A percentile compares a stretch with the other conserved stretches of the same genome.
phyloP scores from a whole-genome alignment of 2,329 filamentous ascomycete species.

The Xylariaceae sp. region DNA sequence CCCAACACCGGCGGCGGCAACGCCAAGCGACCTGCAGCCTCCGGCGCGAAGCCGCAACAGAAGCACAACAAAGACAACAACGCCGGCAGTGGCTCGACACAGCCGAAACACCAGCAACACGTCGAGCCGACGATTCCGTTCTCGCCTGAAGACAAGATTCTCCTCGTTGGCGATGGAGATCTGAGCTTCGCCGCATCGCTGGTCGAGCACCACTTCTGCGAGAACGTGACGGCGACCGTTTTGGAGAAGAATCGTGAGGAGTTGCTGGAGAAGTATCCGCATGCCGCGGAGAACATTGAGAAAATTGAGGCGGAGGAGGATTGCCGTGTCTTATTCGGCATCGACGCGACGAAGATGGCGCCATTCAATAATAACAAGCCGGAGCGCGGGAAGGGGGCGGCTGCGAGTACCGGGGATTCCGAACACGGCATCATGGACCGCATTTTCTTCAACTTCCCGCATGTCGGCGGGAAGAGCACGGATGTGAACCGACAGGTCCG shows the following conservation, averaged over 20 bases:
- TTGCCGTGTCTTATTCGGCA: conserved; percentile 49
- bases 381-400: conserved; percentile 1
- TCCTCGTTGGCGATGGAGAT: conserved; percentile 75
- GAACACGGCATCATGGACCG: conserved; percentile 55
- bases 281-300: conserved; percentile 55
- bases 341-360: conserved; percentile 64
- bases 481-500: conserved; percentile 94
- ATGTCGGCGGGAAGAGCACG: conserved; percentile 85
- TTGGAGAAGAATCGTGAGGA: conserved; percentile 53
- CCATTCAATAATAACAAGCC: conserved; percentile 40
- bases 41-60: conserved; percentile 13
- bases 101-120: conserved; percentile 29
- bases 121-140: conserved; percentile 61
- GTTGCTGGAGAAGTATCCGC: conserved; percentile 69
- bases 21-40: conserved; percentile 1
- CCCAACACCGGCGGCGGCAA: conserved; percentile 9
- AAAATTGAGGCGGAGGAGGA: conserved; percentile 42
- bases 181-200: conserved; percentile 70
- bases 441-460: conserved; percentile 94
- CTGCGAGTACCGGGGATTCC: background rate
- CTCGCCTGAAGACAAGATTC: conserved; percentile 58
- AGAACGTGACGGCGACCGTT: conserved; percentile 63
- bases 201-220: conserved; percentile 59
- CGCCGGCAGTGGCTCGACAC: conserved; percentile 12
- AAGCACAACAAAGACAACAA: conserved; percentile 13